Conservation (phyloP, 2,329 filamentous ascomycete genomes). For the Penicillium sclerotigenum region DNA sequence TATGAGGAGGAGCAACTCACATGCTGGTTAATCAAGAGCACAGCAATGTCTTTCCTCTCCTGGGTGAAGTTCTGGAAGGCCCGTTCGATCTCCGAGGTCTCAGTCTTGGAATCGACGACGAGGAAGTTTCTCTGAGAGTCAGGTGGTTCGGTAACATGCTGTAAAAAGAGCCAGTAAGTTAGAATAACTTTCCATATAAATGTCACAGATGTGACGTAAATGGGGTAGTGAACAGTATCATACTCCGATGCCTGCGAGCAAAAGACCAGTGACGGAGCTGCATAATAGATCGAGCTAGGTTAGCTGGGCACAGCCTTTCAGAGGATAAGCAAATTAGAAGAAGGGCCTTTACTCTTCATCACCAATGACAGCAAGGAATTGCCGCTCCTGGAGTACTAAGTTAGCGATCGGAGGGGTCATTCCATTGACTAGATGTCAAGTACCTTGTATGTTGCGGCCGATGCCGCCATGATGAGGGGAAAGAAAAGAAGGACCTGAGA, state of each 20-base stretch:
- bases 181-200: background rate
- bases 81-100: slow-evolving; percentile 79
- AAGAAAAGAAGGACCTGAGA: background rate
- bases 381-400: slow-evolving; percentile 62
- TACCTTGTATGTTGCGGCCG: slow-evolving; percentile 56
- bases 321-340: background rate
- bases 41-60: slow-evolving; percentile 92
- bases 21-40: slow-evolving; percentile 96
- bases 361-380: slow-evolving; percentile 96
- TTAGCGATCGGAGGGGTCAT: slow-evolving; percentile 45
- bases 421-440: slow-evolving; percentile 11
- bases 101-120: slow-evolving; percentile 91
- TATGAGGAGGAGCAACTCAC: slow-evolving; percentile 49
- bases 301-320: slow-evolving; percentile 6
- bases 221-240: slow-evolving; percentile 29
- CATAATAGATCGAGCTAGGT: slow-evolving; percentile 9
- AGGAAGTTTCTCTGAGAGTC: slow-evolving; percentile 97
- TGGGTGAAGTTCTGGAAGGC: slow-evolving; percentile 87
- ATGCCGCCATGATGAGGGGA: slow-evolving; percentile 54
- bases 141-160: slow-evolving; percentile 89
- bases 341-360: slow-evolving; percentile 65
- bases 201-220: background rate
- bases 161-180: slow-evolving; percentile 3
- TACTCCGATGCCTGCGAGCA: slow-evolving; percentile 94
- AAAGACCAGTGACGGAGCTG: slow-evolving; percentile 91